Conservation (phyloP, 2,329 filamentous ascomycete species). For the Metarhizium rileyi region DNA sequence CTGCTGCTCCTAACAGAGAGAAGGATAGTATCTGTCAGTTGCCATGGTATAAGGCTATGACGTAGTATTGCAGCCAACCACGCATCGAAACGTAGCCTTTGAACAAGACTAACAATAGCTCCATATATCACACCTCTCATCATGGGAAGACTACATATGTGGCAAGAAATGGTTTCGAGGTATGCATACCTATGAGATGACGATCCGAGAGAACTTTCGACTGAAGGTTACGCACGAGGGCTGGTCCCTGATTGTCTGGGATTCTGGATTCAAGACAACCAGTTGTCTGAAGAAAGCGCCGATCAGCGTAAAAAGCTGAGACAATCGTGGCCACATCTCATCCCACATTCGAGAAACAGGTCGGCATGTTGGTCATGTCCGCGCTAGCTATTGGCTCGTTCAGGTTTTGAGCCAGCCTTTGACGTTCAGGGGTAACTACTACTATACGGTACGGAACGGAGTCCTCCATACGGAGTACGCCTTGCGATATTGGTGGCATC, state of each 20-base stretch:
- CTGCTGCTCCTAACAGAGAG: too few species aligned
- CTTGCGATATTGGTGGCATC: background rate
- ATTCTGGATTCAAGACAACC: constrained; percentile 1
- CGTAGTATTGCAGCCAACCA: too few species aligned
- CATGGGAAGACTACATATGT: too few species aligned
- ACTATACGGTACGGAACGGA: too few species aligned
- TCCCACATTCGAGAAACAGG: constrained; percentile 3
- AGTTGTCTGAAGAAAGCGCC: constrained; percentile 3
- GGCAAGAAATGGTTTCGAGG: too few species aligned
- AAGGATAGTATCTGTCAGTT: too few species aligned
- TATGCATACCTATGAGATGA: background rate
- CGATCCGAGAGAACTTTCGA: background rate
- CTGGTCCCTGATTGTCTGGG: background rate
- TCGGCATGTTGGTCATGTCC: background rate
- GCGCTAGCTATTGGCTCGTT: background rate
- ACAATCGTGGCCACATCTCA: constrained; percentile 1
- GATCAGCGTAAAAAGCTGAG: constrained; percentile 3
- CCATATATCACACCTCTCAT: too few species aligned
- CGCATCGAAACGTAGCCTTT: too few species aligned
- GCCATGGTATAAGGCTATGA: too few species aligned
- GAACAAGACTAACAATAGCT: too few species aligned
- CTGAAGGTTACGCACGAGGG: background rate
- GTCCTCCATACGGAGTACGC: too few species aligned
- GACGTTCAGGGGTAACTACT: background rate
- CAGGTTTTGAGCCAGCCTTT: background rate